Evolutionary conservation across 169 alveolate species (phyloP), one percentile per base, ranked within the genome.

Genomic region (Eimeria falciformis): DNA sequence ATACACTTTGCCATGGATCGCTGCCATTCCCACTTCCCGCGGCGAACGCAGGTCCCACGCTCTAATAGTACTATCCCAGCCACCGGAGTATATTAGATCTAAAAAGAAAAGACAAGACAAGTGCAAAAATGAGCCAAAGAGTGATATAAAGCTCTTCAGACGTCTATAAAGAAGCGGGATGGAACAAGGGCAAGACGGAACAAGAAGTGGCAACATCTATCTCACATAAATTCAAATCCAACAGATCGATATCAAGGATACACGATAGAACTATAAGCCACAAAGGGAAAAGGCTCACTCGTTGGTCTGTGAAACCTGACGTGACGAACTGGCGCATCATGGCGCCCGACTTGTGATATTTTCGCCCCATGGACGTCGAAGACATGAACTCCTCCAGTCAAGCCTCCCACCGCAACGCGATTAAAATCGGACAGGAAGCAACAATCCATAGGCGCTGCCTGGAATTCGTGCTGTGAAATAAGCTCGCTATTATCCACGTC

Each of bases 31-130:
- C 27, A 91, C 47, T 29, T 86, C 91, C 62, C 77, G 53, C 50
- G 88, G 91, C 21, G 77, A 53, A 43, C 94, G 94, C 71, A 78
- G 40, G 62, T 91, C 94, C 94, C 94, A 91, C 46, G 94, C 94
- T 21, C 86, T 50, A 33, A 91, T 43, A 9, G 68, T 65, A 47
- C 58, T 81, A 81, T 91, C 94, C 94, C 94, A 91, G 25, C 94
- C 94, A n/a, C 89, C 91, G 25, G 94, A 55, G 91, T 91, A 91
- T 45, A 91, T 56, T 46, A 79, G 56, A 56, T 91, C 94, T 91
- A 91, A 23, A 17, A n/a, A 29, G 33, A 14, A 17, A 14, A 37
- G 6, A 25, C 33, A 23, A 62, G 21, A 5, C 9, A 23, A 62
- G 21, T 12, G 75, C n/a, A 9, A 21, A 12, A 9, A 62, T 12